These are phyloP conservation scores for Helotiales sp. DNA, from an alignment of 2,329 filamentous ascomycete species.

Conservation along the genomic window DNA sequence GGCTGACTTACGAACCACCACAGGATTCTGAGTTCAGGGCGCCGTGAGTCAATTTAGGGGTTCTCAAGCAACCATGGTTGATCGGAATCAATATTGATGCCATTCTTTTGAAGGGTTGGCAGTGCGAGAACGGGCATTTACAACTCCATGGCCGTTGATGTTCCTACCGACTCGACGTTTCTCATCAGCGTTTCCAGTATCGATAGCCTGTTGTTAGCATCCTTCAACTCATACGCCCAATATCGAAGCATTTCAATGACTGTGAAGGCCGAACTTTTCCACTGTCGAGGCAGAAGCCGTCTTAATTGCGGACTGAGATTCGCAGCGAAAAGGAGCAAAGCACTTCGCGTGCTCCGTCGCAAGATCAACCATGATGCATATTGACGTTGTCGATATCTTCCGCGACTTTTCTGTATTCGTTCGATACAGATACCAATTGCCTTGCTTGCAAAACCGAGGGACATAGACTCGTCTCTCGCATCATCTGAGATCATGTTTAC, in stretches of 20 bases:
- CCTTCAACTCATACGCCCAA: conserved; percentile 13
- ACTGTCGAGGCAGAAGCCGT: conserved; percentile 19
- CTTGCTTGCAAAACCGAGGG: conserved; percentile 28
- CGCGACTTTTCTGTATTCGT: conserved; percentile 37
- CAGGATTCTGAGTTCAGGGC: background rate
- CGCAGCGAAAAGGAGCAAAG: conserved; percentile 23
- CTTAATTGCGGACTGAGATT: conserved; percentile 2
- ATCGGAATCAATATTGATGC: too few relatives aligned
- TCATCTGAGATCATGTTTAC: conserved; percentile 34
- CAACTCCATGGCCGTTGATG: background rate
- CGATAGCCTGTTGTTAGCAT: background rate
- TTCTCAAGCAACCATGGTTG: too few relatives aligned
- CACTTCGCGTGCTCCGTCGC: conserved; percentile 26
- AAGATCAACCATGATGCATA: conserved; percentile 29
- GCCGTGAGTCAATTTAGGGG: too few relatives aligned
- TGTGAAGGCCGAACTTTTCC: conserved; percentile 21
- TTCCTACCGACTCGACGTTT: background rate
- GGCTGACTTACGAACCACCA: background rate
- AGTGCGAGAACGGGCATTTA: too few relatives aligned
- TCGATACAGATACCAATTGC: conserved; percentile 35
- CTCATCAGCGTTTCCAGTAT: conserved; percentile 5
- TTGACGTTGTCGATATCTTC: conserved; percentile 26
- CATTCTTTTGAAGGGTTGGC: too few relatives aligned
- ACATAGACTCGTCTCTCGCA: background rate
- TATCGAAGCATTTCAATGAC: conserved; percentile 23